A percentile compares a stretch with the other conserved stretches of the same genome.
phyloP scores from a whole-genome alignment of 139 green algal species.

The Eudorina sp. region DNA sequence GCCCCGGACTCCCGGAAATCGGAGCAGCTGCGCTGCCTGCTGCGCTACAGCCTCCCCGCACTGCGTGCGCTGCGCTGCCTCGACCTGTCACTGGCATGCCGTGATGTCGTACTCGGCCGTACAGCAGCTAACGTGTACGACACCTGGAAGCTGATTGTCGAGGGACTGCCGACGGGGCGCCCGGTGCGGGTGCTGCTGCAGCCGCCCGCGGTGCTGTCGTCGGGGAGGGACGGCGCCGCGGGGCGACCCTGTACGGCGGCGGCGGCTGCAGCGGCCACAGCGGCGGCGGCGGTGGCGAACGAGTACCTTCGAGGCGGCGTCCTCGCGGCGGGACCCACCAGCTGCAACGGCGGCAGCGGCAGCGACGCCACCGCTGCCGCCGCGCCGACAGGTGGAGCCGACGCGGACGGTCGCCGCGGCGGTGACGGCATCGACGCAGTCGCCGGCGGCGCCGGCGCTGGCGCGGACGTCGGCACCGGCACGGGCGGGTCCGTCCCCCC shows the following conservation, averaged over 20 bases:
- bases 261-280: background rate
- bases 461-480: background rate
- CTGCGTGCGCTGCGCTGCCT: slow-evolving; percentile 33
- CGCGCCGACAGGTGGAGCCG: background rate
- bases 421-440: background rate
- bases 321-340: too few species aligned
- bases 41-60: slow-evolving; percentile 2
- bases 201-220: background rate
- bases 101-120: slow-evolving; percentile 18
- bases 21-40: slow-evolving; percentile 9
- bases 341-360: background rate
- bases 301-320: too few species aligned
- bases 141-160: background rate
- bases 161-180: background rate
- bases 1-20: background rate
- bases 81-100: slow-evolving; percentile 12
- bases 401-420: background rate
- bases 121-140: background rate
- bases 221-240: too few species aligned
- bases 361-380: background rate
- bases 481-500: background rate
- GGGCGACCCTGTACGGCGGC: background rate
- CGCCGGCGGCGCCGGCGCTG: background rate
- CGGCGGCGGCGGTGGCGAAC: background rate
- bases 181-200: slow-evolving; percentile 42